Base-by-base conservation (phyloP, 495 filamentous ascomycete species). In the Pseudoneurospora amorphoporcata region DNA sequence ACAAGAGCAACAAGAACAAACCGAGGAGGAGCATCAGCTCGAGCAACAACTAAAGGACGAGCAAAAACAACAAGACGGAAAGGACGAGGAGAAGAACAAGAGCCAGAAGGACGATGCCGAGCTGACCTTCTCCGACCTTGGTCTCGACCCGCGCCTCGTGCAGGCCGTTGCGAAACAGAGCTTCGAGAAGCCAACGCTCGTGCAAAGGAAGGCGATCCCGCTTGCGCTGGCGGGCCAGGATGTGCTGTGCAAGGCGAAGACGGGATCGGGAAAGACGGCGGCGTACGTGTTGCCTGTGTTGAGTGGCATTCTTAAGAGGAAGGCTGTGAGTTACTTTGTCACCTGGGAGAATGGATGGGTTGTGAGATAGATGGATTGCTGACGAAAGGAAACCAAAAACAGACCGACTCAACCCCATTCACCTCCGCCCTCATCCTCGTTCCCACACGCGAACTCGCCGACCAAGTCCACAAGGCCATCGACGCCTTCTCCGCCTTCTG, bases 241-340 rank as follows among this genome's bases (percentile, higher is more conserved):
- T 86, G 90, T 99, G 71, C 82, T 98, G 61, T 93, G 93, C 69
- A 92, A 92, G 75, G 91, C 95, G 53, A 95, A 94, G 81, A 98
- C 94, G 23, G 94, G 94, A 38, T 95, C 94, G 23, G 95, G 95
- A 68, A 99, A 99, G 83, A 99, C 95, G 6, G 92, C 92, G n/a
- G 95, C 95, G 69, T 99, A 99, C 81, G 85, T 97, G n/a, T 86
- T 98, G 37, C 95, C 95, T 2, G 87, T 97, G 45, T 82, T 98
- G 45, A 91, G 97, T 74, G 84, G 86, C 32, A 92, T 97, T 70
- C 85, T 99, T 12, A 90, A 89, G 76, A 87, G 87, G 70, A 97
- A 97, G 83, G 78, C 84, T 76, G 91, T 92, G 79, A 70, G 87
- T 79, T 0, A n/a, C 68, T 12, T 38, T 32, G 2, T 23, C 38